Evolutionary conservation across 2,329 filamentous ascomycete genomes (phyloP), one percentile per base, ranked within the genome.

Genomic region (Colletotrichum australisinense): DNA sequence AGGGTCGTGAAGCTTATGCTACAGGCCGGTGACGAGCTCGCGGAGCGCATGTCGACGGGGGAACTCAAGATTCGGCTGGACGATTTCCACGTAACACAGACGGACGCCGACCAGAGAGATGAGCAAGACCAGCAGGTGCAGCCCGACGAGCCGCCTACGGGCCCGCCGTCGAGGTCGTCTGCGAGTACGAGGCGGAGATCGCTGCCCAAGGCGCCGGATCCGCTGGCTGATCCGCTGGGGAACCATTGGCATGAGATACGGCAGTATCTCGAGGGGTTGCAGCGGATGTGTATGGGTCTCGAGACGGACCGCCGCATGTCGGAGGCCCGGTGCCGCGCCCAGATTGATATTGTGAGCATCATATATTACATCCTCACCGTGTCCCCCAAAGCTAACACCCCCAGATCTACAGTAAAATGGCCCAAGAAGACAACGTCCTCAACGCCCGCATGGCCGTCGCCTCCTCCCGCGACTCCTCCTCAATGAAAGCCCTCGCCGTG

Each of bases 391-490:
- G 2, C 26, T 6, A 9, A 24, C 76, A 77, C 4, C 1, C 19
- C 1, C 59, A 84, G 83, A 86, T 87, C 71, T 86, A 86, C 79
- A 85, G 83, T 74, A 86, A 86, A 75, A 86, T 87, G 83, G 85
- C 85, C 4, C 85, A 87, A 74, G 85, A 87, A 71, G 85, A 87
- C 76, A 86, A 86, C 75, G 84, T 85, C 32, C 80, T 86, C 63
- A 84, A 84, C 64, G 83, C 83, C 4, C 78, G 83, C 19, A 84
- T 84, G 83, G 82, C 83, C 3, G 83, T 84, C 1, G 78, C 83
- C 2, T 83, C 82, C 2, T 81, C 81, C 1, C 80, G 82, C 19
- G 85, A 87, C 77, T 85, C 82, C 24, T 86, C 84, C 0, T 86
- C 85, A 1, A 86, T 87, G 84, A 87, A 87, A 56, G 85, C 85